Conservation (phyloP, 306 rosid genomes). For the Gleditsia sinensis region DNA sequence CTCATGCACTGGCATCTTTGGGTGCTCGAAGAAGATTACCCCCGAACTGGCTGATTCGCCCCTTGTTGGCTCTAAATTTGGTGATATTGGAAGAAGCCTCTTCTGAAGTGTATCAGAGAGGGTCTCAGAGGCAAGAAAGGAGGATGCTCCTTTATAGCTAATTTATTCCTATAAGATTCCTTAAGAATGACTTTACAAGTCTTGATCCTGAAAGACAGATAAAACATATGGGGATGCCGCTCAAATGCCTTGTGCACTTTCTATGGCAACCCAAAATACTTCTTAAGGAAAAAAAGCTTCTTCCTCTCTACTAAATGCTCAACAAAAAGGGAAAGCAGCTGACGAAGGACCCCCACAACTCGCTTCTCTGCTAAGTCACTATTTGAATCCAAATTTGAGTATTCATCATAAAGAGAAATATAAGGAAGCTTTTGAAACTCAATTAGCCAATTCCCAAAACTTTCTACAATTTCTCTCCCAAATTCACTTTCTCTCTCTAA, state of each 20-base stretch:
- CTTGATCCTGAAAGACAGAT: constrained; percentile 65
- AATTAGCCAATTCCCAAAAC: no score
- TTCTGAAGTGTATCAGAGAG: no score
- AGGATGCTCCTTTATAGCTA: constrained; percentile 68
- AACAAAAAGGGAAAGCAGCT: constrained; percentile 70
- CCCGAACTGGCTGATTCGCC: no score
- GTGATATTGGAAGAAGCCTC: no score
- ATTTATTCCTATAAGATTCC: constrained; percentile 58
- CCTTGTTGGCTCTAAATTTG: no score
- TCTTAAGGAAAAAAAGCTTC: constrained; percentile 77
- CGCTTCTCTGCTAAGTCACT: constrained; percentile 75
- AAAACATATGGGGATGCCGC: constrained; percentile 78
- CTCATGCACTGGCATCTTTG: no score
- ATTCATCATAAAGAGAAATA: constrained; percentile 74
- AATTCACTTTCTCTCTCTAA: no score
- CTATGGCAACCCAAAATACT: constrained; percentile 75
- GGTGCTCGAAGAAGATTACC: no score
- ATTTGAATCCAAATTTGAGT: constrained; percentile 51
- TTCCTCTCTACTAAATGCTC: constrained; percentile 84
- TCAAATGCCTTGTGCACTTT: constrained; percentile 82
- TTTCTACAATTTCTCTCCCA: no score
- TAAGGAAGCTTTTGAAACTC: constrained; percentile 85
- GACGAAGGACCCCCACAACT: constrained; percentile 75
- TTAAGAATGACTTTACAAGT: constrained; percentile 83
- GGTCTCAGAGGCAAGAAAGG: no score